These are phyloP conservation scores for Phytophthora multivora DNA, from an alignment of 352 stramenopile species.

Conservation along the genomic window DNA sequence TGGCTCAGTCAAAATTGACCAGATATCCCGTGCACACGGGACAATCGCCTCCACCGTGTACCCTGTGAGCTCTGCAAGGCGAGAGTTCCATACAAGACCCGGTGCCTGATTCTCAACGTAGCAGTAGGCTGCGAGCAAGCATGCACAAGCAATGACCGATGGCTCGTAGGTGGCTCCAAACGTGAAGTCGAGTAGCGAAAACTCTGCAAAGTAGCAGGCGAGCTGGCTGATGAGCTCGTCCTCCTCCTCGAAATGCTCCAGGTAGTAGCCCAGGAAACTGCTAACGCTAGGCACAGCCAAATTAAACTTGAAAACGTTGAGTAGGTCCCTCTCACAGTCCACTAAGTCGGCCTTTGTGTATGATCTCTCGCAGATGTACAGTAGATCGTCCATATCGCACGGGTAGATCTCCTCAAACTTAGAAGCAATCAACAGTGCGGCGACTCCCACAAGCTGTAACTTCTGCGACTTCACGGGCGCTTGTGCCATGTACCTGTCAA, in stretches of 20 bases:
- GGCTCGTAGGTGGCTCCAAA: conserved; percentile 54
- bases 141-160: conserved; percentile 52
- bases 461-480: conserved; percentile 90
- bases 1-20: conserved; percentile 32
- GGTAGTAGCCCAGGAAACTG: conserved; percentile 95
- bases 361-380: conserved; percentile 98
- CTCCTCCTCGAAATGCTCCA: conserved; percentile 76
- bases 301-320: conserved; percentile 96
- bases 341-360: conserved; percentile 89
- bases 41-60: conserved; percentile 46
- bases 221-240: conserved; percentile 49
- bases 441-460: conserved; percentile 98
- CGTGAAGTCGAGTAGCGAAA: conserved; percentile 59
- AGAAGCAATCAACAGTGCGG: conserved; percentile 94
- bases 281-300: conserved; percentile 96
- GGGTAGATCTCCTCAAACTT: conserved; percentile 99
- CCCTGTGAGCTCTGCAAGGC: conserved; percentile 52
- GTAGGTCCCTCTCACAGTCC: conserved; percentile 94
- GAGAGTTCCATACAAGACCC: conserved; percentile 49
- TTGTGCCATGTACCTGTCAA: conserved; percentile 96
- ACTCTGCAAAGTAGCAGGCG: conserved; percentile 65
- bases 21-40: conserved; percentile 46
- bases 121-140: conserved; percentile 56
- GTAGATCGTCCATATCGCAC: conserved; percentile 95
- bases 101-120: conserved; percentile 48